A percentile compares a stretch with the other conserved stretches of the same genome.
These are phyloP conservation scores for Sanghuangporus weigelae DNA, from an alignment of 1,284 basidiomycete species.

Conservation along the genomic window DNA sequence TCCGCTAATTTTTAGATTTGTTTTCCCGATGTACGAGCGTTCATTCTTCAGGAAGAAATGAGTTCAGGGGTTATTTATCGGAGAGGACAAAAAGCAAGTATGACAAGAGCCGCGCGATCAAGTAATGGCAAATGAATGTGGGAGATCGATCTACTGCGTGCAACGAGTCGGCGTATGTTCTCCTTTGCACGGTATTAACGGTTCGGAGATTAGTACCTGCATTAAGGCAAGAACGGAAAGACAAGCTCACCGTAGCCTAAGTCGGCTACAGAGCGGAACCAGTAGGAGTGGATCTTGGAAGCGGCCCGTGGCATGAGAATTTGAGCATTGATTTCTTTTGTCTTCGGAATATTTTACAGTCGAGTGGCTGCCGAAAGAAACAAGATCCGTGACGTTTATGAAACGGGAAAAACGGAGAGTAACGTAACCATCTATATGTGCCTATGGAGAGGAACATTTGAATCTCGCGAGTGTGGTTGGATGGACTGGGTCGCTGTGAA, in stretches of 20 bases:
- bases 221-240: not conserved
- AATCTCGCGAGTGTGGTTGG: not conserved
- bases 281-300: not conserved
- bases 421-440: not conserved
- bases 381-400: not conserved
- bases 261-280: not conserved
- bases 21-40: not conserved
- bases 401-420: not conserved
- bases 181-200: not conserved
- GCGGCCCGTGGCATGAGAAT: not conserved
- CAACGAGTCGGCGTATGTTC: not conserved
- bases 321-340: not conserved
- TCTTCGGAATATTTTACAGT: not conserved
- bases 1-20: not conserved
- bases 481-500: not conserved
- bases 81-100: not conserved
- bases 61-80: not conserved
- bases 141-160: not conserved
- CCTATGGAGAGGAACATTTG: not conserved
- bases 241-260: not conserved
- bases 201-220: not conserved
- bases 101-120: not conserved
- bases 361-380: not conserved
- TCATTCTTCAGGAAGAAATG: not conserved
- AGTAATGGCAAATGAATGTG: not conserved